A percentile compares a stretch with the other conserved stretches of the same genome.
Evolutionary conservation across 352 stramenopile species (phyloP).

Genomic region (Halophytophthora polymorphica): DNA sequence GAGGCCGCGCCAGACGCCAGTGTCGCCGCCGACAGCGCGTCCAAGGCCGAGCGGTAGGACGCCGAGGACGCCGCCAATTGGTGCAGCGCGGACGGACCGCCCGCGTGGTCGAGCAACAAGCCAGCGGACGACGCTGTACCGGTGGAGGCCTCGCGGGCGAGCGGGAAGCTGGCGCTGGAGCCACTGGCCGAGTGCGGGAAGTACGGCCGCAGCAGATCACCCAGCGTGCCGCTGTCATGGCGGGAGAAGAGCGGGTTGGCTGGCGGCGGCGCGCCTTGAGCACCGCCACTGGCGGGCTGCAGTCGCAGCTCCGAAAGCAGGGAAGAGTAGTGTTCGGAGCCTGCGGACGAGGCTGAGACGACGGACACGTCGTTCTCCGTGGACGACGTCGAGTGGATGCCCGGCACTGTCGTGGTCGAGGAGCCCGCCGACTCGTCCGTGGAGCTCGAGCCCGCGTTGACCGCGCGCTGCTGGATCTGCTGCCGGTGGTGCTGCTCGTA

Average conservation of each 20-base stretch:
- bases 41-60: constrained; percentile 33
- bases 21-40: constrained; percentile 14
- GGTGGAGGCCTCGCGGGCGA: constrained; percentile 1
- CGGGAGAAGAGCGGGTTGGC: constrained; percentile 57
- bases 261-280: constrained; percentile 24
- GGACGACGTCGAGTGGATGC: constrained; percentile 20
- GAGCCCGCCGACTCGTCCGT: constrained; percentile 36
- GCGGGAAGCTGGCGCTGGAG: constrained; percentile 21
- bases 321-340: constrained; percentile 23
- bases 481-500: constrained; percentile 51
- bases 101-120: constrained; percentile 13
- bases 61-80: constrained; percentile 57
- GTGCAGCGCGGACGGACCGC: constrained; percentile 34
- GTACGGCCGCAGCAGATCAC: constrained; percentile 46
- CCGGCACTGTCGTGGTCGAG: constrained; percentile 30
- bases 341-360: constrained; percentile 31
- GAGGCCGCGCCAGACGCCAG: constrained; percentile 15
- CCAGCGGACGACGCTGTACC: constrained; percentile 15
- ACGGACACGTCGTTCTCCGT: constrained; percentile 8
- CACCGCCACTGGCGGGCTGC: constrained; percentile 11
- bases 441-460: constrained; percentile 17
- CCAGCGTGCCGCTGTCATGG: constrained; percentile 53
- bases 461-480: constrained; percentile 19
- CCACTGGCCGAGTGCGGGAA: constrained; percentile 28
- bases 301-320: constrained; percentile 33